Conservation (phyloP, 2,329 filamentous ascomycete species). For the Orbilia javanica region DNA sequence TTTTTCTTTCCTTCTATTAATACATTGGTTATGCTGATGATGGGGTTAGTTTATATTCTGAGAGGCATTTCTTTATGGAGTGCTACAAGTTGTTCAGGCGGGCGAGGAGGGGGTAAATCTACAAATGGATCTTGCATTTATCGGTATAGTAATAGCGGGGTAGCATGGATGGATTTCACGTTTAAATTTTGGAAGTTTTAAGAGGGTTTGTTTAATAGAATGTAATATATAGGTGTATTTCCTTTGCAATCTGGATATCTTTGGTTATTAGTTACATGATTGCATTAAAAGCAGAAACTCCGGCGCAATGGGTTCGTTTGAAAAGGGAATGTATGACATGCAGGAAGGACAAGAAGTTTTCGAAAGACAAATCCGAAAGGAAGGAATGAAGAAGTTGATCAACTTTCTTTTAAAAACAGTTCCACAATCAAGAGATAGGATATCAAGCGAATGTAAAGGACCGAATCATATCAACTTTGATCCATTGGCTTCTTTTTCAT, state of each 20-base stretch:
- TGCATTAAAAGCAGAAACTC: conserved; percentile 28
- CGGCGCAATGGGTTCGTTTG: conserved; percentile 13
- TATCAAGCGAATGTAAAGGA: no score
- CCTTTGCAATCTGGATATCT: conserved; percentile 19
- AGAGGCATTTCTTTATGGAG: conserved; percentile 49
- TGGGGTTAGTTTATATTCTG: conserved; percentile 53
- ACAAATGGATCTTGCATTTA: not conserved
- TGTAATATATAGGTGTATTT: conserved; percentile 15
- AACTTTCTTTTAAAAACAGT: conserved; percentile 3
- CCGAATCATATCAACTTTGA: no score
- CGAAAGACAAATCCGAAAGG: not conserved
- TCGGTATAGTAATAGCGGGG: not conserved
- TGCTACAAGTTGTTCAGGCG: conserved; percentile 43
- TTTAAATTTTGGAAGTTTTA: not conserved
- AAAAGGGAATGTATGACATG: not conserved
- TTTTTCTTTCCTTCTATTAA: not conserved
- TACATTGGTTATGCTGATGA: not conserved
- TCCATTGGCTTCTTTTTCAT: no score
- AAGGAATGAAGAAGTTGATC: not conserved
- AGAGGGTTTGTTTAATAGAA: not conserved
- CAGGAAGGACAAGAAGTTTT: not conserved
- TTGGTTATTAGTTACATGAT: conserved; percentile 20
- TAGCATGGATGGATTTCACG: not conserved
- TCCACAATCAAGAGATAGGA: no score
- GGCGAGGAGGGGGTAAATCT: conserved; percentile 23